These are phyloP conservation scores for Hypoxylon perforatum DNA, from an alignment of 495 filamentous ascomycete species.

Conservation along the genomic window DNA sequence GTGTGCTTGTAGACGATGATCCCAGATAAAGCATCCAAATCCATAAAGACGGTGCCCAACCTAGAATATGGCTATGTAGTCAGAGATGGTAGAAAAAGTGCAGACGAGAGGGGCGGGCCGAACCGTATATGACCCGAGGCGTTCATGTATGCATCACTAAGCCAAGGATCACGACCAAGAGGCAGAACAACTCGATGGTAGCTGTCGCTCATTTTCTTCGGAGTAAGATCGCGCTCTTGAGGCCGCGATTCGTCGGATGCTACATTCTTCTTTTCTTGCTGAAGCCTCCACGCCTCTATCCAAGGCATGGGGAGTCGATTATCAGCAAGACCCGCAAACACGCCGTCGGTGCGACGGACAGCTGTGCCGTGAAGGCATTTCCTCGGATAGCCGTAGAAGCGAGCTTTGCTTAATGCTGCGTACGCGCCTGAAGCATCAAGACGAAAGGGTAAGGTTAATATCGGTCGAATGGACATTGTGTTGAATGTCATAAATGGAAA, in stretches of 20 bases:
- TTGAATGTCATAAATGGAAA: too few relatives aligned
- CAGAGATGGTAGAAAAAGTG: conserved; percentile 4
- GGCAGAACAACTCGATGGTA: conserved; percentile 55
- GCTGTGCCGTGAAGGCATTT: conserved; percentile 27
- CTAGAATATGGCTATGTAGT: conserved; percentile 20
- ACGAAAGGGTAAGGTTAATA: conserved; percentile 8
- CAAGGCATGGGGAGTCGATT: conserved; percentile 30
- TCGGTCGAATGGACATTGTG: conserved; percentile 6
- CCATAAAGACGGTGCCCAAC: conserved; percentile 36
- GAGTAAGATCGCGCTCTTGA: conserved; percentile 44
- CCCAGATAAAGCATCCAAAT: conserved; percentile 79
- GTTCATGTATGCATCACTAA: conserved; percentile 57
- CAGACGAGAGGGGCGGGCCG: background rate
- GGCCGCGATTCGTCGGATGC: conserved; percentile 21
- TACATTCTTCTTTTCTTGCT: conserved; percentile 37
- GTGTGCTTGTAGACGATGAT: conserved; percentile 87
- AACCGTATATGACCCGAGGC: conserved; percentile 57
- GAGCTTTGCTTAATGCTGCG: background rate
- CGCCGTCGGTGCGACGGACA: conserved; percentile 24
- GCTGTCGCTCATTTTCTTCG: conserved; percentile 57
- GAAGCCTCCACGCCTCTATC: conserved; percentile 45
- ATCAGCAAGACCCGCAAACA: conserved; percentile 32
- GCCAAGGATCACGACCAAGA: conserved; percentile 54
- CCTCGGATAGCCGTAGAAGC: background rate
- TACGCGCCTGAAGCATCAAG: background rate